Base-by-base conservation (phyloP, 306 rosid species). In the Quercus ilex region DNA sequence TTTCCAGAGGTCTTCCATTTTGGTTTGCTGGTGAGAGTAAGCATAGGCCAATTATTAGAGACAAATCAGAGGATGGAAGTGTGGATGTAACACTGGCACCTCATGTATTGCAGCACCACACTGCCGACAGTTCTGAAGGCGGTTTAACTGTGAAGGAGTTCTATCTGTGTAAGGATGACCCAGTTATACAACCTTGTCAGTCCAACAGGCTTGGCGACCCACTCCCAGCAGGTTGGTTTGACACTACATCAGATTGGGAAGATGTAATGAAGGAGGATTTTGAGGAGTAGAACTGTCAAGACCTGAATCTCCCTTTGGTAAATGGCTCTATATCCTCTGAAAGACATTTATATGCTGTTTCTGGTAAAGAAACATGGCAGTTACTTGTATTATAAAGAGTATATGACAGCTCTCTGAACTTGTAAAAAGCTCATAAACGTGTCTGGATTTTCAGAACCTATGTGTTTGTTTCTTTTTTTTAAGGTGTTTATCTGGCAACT, bases 231-330 rank as follows among this genome's bases (percentile, higher is more conserved):
- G 75, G 80, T 80, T 57, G 69, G 85, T 81, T 75, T 1, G 97
- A 91, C 87, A 65, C 78, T 11, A 68, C 94, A 18, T 89, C 90
- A 13, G 98, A 95, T 17, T 96, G 99, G 98, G 99, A 93, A 68
- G 94, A 90, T 63, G 90, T 93, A 19, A 73, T 83, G 86, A 79
- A 87, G 83, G 92, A 92, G 80, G 93, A 89, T 79, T 69, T 77
- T 60, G 75, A 56, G 20, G 84, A 81, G 70, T 78, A 71, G 70
- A 55, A 69, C 60, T 74, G 78, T 73, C 72, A 79, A 85, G 77
- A 49, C 74, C 73, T 33, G 78, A 20, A 46, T 52, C 1, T 51
- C 23, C 58, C 56, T 63, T 68, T 62, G 41, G 43, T 65, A 55
- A 78, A 31, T 58, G 73, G 83, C 60, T 71, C 64, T 2, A 3